phyloP scores from a whole-genome alignment of 306 rosid species.

The Gynostemma pentaphyllum region DNA sequence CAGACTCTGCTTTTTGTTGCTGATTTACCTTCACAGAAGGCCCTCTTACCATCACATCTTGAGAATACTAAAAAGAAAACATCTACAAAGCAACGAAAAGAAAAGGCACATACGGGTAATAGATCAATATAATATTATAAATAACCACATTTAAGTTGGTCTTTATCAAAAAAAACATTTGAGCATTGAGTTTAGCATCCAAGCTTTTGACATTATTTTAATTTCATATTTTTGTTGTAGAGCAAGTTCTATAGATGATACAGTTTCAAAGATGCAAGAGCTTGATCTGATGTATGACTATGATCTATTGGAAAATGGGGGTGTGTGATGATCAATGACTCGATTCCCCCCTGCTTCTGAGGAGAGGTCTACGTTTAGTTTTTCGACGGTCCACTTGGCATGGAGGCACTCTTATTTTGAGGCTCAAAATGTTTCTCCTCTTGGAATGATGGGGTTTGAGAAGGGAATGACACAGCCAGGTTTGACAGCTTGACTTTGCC shows the following conservation, averaged over 20 bases:
- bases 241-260: background rate
- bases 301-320: background rate
- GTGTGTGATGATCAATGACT: background rate
- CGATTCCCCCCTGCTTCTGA: background rate
- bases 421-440: background rate
- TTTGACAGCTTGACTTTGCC: background rate
- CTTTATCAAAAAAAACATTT: background rate
- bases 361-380: background rate
- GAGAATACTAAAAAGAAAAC: slow-evolving; percentile 24
- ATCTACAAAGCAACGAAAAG: slow-evolving; percentile 24
- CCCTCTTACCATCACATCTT: slow-evolving; percentile 42
- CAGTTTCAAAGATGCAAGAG: background rate
- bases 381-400: background rate
- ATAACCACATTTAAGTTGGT: background rate
- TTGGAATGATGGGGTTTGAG: background rate
- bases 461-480: background rate
- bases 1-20: slow-evolving; percentile 85
- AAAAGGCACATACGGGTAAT: slow-evolving; percentile 3
- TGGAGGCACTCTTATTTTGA: background rate
- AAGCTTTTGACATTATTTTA: background rate
- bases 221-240: background rate
- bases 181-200: background rate
- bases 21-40: slow-evolving; percentile 76
- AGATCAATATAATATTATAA: background rate
- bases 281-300: background rate